Conservation (phyloP, 345 rosid species). For the Triadica sebifera region DNA sequence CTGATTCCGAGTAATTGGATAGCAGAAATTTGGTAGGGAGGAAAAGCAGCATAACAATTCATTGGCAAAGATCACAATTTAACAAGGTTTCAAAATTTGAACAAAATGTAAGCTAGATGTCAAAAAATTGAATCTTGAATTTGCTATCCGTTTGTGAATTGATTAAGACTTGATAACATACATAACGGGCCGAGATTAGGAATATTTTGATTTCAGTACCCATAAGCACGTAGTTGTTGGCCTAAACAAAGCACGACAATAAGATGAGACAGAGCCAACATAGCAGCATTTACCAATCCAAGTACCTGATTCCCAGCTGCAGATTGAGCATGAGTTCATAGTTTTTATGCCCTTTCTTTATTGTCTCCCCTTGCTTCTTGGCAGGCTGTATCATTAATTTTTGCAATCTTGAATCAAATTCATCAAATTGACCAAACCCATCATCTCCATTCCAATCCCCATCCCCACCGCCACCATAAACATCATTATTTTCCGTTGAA, state of each 20-base stretch:
- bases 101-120: neutral
- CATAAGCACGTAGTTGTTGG: neutral
- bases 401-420: conserved; percentile 33
- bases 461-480: conserved; percentile 22
- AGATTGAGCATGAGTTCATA: conserved; percentile 98
- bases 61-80: neutral
- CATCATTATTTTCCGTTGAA: conserved; percentile 24
- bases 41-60: neutral
- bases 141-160: neutral
- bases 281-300: neutral
- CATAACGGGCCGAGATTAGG: neutral
- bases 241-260: neutral
- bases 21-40: neutral
- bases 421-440: conserved; percentile 47
- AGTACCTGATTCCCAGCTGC: conserved; percentile 93
- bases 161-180: neutral
- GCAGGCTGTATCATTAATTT: conserved; percentile 51
- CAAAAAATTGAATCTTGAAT: neutral
- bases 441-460: conserved; percentile 41
- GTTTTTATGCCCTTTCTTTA: conserved; percentile 90
- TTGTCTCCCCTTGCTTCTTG: conserved; percentile 80
- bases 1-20: neutral
- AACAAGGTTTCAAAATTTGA: neutral
- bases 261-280: neutral
- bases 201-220: neutral